Evolutionary conservation across 306 rosid genomes (phyloP).

Genomic region (Begonia fuchsioides): DNA sequence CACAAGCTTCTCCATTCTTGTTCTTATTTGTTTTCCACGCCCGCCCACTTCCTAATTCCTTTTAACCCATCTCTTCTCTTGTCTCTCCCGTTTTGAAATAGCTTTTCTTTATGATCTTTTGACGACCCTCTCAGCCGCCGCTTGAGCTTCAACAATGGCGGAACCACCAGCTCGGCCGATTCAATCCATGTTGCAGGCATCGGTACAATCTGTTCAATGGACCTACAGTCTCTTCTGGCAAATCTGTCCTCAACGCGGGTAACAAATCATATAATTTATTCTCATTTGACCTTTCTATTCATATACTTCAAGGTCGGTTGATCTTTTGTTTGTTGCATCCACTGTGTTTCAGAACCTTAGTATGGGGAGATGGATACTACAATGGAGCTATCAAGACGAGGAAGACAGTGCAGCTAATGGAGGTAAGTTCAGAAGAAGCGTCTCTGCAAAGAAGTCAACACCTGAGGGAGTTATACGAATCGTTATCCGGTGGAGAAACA

Average conservation of each 20-base stretch:
- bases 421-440: slow-evolving; percentile 63
- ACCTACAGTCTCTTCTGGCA: slow-evolving; percentile 94
- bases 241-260: slow-evolving; percentile 71
- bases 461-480: slow-evolving; percentile 75
- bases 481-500: slow-evolving; percentile 67
- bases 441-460: slow-evolving; percentile 90
- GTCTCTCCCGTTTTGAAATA: too few relatives aligned
- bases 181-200: slow-evolving; percentile 62
- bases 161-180: slow-evolving; percentile 31
- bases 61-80: too few relatives aligned
- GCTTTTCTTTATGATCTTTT: too few relatives aligned
- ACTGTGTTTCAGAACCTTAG: slow-evolving; percentile 34
- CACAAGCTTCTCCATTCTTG: too few relatives aligned
- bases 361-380: slow-evolving; percentile 92
- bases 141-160: slow-evolving; percentile 18
- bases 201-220: slow-evolving; percentile 97
- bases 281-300: too few relatives aligned
- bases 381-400: slow-evolving; percentile 92
- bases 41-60: too few relatives aligned
- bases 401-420: slow-evolving; percentile 88
- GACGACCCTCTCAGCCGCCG: too few relatives aligned
- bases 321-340: too few relatives aligned
- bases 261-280: background rate
- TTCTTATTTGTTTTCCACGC: too few relatives aligned
- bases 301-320: too few relatives aligned